These are phyloP conservation scores for Hypoxylon sp. DNA, from an alignment of 2,329 filamentous ascomycete genomes.

Conservation along the genomic window DNA sequence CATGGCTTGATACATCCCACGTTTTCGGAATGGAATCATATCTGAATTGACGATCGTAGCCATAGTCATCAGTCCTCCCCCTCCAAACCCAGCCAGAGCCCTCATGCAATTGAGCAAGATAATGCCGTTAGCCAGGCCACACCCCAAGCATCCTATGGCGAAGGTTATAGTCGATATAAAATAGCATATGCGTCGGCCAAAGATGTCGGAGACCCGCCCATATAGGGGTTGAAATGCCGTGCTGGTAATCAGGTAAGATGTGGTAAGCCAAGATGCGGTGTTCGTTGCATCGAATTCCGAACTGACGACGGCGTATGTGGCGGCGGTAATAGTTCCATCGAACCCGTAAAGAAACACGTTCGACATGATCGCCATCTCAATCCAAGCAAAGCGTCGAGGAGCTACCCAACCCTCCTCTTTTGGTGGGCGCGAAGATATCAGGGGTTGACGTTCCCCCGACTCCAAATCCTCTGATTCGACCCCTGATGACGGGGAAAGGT, in stretches of 20 bases:
- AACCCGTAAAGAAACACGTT: conserved; percentile 76
- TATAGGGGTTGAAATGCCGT: conserved; percentile 80
- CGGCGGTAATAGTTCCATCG: conserved; percentile 79
- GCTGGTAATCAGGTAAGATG: conserved; percentile 76
- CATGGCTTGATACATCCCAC: conserved; percentile 70
- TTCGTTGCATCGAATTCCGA: conserved; percentile 80
- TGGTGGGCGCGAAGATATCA: conserved; percentile 27
- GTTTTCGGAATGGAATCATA: conserved; percentile 67
- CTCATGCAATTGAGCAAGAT: conserved; percentile 72
- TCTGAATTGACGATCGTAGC: conserved; percentile 72
- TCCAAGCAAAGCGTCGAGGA: conserved; percentile 66
- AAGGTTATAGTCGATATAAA: conserved; percentile 73
- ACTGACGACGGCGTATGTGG: conserved; percentile 78
- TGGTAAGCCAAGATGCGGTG: conserved; percentile 80
- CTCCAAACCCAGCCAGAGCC: conserved; percentile 75
- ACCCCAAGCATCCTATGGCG: conserved; percentile 72
- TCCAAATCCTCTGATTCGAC: conserved; percentile 6
- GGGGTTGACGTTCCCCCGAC: conserved; percentile 30
- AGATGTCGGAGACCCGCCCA: conserved; percentile 76
- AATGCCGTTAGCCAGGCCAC: conserved; percentile 69
- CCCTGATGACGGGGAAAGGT: not conserved
- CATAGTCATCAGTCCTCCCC: conserved; percentile 77
- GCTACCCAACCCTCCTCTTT: conserved; percentile 57
- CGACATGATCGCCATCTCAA: conserved; percentile 71
- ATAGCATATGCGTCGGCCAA: conserved; percentile 72